A percentile compares a stretch with the other conserved stretches of the same genome.
Evolutionary conservation across 2,329 filamentous ascomycete genomes (phyloP).

Genomic region (Colletotrichum caudatum): DNA sequence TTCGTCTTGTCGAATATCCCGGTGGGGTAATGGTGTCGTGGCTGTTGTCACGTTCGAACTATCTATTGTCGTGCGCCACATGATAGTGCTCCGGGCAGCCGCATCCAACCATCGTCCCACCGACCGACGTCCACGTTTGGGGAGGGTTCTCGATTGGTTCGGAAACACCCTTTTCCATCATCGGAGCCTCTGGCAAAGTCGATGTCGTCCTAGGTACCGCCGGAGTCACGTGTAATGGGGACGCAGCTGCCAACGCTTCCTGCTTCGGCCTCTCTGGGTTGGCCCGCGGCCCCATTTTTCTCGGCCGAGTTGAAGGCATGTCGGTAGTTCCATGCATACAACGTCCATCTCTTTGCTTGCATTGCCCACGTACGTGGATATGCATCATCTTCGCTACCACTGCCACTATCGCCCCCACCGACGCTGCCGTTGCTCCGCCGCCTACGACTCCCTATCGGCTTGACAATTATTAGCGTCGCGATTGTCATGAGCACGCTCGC

Average conservation of each 20-base stretch:
- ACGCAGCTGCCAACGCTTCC: conserved; percentile 1
- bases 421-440: conserved; percentile 4
- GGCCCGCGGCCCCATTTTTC: neutral
- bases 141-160: conserved; percentile 8
- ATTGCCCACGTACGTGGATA: neutral
- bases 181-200: conserved; percentile 15
- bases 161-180: conserved; percentile 5
- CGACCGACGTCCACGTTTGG: conserved; percentile 16
- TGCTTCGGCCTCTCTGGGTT: neutral
- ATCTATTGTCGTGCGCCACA: conserved; percentile 9
- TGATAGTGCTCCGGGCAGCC: conserved; percentile 4
- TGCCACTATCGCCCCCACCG: neutral
- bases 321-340: conserved; percentile 11
- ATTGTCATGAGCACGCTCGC: conserved; percentile 35
- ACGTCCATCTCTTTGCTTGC: neutral
- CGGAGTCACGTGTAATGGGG: conserved; percentile 29
- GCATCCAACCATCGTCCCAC: conserved; percentile 16
- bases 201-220: conserved; percentile 23
- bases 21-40: conserved; percentile 11
- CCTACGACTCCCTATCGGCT: conserved; percentile 2
- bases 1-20: conserved; percentile 16
- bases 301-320: conserved; percentile 12
- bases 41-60: conserved; percentile 1
- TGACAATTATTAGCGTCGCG: conserved; percentile 23
- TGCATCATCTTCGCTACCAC: neutral